Percentiles rank a stretch among this genome's conserved stretches.
phyloP scores from a whole-genome alignment of 2,329 filamentous ascomycete species.

The Sporothrix brunneoviolacea region DNA sequence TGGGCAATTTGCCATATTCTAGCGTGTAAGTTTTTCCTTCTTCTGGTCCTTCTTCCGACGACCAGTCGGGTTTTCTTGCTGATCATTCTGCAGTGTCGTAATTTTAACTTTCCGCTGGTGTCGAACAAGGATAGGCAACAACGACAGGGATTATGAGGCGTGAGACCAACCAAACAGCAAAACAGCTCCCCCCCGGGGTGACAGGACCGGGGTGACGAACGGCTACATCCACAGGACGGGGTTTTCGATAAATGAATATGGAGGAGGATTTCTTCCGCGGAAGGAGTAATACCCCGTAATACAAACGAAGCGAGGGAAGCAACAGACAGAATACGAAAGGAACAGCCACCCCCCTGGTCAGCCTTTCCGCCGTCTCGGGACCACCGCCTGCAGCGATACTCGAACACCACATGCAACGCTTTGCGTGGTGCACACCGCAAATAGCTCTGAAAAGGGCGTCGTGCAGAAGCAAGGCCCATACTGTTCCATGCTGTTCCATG shows the following conservation, averaged over 20 bases:
- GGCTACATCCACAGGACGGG: too few relatives aligned
- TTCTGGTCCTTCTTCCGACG: background rate
- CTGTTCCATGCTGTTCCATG: too few relatives aligned
- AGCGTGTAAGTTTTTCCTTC: background rate
- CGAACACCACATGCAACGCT: too few relatives aligned
- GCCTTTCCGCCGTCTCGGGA: slow-evolving; percentile 8
- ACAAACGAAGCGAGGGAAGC: too few relatives aligned
- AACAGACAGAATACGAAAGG: background rate
- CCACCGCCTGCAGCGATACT: background rate
- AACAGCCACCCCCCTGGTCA: background rate
- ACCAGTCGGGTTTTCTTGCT: background rate
- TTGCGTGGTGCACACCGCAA: too few relatives aligned
- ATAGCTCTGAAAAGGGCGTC: too few relatives aligned
- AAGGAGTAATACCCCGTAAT: too few relatives aligned
- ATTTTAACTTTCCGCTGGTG: slow-evolving; percentile 12
- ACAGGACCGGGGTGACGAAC: too few relatives aligned
- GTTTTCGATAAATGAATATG: background rate
- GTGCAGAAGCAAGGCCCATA: too few relatives aligned
- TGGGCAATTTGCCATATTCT: background rate
- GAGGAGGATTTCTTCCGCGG: too few relatives aligned
- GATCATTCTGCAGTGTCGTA: slow-evolving; percentile 6
- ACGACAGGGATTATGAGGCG: background rate
- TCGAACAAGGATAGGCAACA: background rate
- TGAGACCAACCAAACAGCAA: background rate
- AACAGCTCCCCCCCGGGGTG: too few relatives aligned